Evolutionary conservation across 139 green algal species (phyloP), one percentile per base, ranked within the genome.

Genomic region (Tetradesmus obliquus): DNA sequence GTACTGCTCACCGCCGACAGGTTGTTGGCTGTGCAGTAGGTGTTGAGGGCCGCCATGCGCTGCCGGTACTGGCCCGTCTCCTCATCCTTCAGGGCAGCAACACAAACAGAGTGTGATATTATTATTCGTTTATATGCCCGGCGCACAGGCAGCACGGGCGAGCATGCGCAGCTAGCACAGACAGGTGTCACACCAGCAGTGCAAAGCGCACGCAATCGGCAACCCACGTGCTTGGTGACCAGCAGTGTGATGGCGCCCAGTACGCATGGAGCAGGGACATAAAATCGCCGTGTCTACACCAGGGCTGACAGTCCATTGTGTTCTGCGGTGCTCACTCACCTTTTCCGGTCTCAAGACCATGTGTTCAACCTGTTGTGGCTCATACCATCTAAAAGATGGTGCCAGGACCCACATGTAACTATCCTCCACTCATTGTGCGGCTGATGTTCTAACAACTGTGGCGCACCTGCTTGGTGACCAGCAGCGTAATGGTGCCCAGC

Each of bases 201-300:
- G 32, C 32, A 45, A 45, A 45, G 32, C 32, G 32, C 32, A 45
- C 32, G 32, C 32, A 45, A 45, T 45, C 32, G 32, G 32, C 32
- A 45, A 45, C 32, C 32, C 45, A 66, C 66, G 24, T 89, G 57
- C 80, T 93, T 93, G 19, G 95, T 92, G 3, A 95, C 93, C 24
- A 96, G 82, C 89, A 96, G 57, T 9, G 94, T 95, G 74, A 95
- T 95, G 45, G 92, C 93, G 55, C 94, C 94, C 60, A 95, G 76
- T 55, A 96, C 94, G 86, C 94, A 96, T 45, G 32, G 32, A 45
- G 32, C 32, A 45, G 32, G 32, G 32, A 45, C 32, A 45, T 45
- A 45, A 45, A 45, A 45, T 45, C 32, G 32, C 32, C 32, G 32
- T 45, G 32, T 45, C 32, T 45, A 45, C 32, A 45, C 32, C 32